phyloP scores from a whole-genome alignment of 2,329 filamentous ascomycete species.

The Cercospora sp. region DNA sequence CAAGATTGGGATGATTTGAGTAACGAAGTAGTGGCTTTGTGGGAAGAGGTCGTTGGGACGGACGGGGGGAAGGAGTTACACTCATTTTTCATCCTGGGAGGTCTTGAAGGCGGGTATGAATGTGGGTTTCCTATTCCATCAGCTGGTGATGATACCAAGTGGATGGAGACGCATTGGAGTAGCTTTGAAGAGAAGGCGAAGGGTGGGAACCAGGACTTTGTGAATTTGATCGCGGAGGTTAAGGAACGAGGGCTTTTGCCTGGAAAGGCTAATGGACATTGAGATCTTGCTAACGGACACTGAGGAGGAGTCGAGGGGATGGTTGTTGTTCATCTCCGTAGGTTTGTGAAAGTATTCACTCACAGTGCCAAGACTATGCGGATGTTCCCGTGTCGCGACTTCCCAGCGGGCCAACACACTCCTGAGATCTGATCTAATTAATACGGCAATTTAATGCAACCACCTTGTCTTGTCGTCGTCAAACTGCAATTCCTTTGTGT shows the following conservation, averaged over 20 bases:
- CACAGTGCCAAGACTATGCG: not conserved
- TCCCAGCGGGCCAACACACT: no score
- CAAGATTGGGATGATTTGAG: slow-evolving; percentile 37
- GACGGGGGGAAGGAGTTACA: slow-evolving; percentile 26
- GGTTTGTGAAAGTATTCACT: not conserved
- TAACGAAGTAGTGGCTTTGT: slow-evolving; percentile 29
- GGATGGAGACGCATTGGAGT: slow-evolving; percentile 38
- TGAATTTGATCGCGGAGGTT: slow-evolving; percentile 37
- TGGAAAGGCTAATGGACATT: no score
- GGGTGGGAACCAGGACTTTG: slow-evolving; percentile 39
- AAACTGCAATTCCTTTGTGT: no score
- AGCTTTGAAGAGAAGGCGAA: slow-evolving; percentile 39
- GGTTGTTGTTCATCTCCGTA: no score
- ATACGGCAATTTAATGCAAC: no score
- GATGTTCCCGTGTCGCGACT: not conserved
- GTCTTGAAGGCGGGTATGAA: slow-evolving; percentile 37
- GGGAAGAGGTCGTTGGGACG: slow-evolving; percentile 34
- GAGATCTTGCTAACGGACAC: no score
- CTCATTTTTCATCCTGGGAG: slow-evolving; percentile 34
- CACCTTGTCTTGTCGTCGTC: no score
- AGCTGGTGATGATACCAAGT: slow-evolving; percentile 37
- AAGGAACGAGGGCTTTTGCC: slow-evolving; percentile 34
- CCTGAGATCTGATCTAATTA: no score
- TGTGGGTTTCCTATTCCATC: slow-evolving; percentile 35
- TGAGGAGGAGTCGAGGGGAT: no score